Base-by-base conservation (phyloP, 2,329 filamentous ascomycete genomes). In the Colletotrichum graminicola region DNA sequence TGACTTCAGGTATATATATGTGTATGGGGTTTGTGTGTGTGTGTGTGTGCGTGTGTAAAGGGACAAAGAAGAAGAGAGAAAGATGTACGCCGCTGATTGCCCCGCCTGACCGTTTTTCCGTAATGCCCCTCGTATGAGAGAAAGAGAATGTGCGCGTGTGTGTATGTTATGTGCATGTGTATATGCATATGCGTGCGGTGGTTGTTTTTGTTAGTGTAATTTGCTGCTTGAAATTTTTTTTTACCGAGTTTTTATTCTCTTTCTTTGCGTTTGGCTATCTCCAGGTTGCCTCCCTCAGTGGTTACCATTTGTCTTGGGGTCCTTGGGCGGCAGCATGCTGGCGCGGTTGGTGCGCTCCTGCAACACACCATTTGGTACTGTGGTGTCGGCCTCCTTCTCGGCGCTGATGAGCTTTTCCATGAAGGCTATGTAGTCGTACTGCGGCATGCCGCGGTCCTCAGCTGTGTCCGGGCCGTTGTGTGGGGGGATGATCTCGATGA, bases 361-460 rank as follows among this genome's bases (percentile, higher is more conserved):
- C 65, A 81, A 77, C 66, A 79, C 78, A 62, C 75, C 75, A 56
- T 73, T 76, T 8, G 77, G 78, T 62, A 74, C 77, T 18, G 75
- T 77, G 41, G 76, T 77, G 43, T 76, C 76, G 39, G 74, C 76
- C 45, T 73, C 76, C 29, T 78, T 74, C 65, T 79, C 81, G 43
- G 84, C 82, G 60, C 80, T 81, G 73, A 94, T 93, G 82, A 96
- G 86, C 79, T 92, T 93, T 81, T 98, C 92, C 96, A 99, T 99
- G 81, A 98, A 99, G 74, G 90, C 91, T 75, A 98, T 94, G 84
- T 99, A 99, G 82, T 99, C 96, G 80, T 92, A 99, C 82, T 98
- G 97, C 47, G 93, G 89, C 78, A 94, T 83, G 62, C 95, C 92
- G 66, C 94, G 87, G 80, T 98, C 96, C 78, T 94, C 91, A 67